Percentiles rank a stretch among this genome's conserved stretches.
Evolutionary conservation across 2,329 filamentous ascomycete species (phyloP).

Genomic region (Colletotrichum caudatum): DNA sequence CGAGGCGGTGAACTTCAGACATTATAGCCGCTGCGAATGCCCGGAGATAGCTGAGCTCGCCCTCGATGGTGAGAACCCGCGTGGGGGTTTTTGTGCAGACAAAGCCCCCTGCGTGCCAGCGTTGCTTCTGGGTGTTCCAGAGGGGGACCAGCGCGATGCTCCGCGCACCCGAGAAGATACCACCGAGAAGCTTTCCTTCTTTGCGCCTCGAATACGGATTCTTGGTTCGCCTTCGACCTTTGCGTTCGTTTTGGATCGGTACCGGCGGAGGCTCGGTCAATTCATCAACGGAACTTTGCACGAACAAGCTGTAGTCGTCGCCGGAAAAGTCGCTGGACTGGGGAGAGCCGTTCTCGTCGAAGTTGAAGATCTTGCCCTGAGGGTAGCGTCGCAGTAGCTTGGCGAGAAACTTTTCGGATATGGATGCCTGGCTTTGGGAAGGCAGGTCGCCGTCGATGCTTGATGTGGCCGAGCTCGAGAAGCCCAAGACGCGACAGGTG

Average conservation of each 20-base stretch:
- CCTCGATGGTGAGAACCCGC: constrained; percentile 58
- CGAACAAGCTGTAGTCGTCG: constrained; percentile 32
- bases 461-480: constrained; percentile 51
- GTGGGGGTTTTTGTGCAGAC: constrained; percentile 59
- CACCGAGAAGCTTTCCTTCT: constrained; percentile 49
- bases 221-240: background rate
- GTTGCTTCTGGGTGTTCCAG: constrained; percentile 59
- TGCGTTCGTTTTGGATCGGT: background rate
- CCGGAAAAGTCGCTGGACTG: constrained; percentile 49
- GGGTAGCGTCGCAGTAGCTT: constrained; percentile 59
- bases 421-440: constrained; percentile 36
- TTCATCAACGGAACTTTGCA: background rate
- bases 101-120: constrained; percentile 64
- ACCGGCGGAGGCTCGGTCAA: background rate
- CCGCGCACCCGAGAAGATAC: constrained; percentile 57
- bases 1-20: constrained; percentile 64
- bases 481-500: constrained; percentile 53
- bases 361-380: constrained; percentile 60
- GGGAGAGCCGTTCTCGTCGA: constrained; percentile 53
- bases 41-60: constrained; percentile 63
- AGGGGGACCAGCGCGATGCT: constrained; percentile 62
- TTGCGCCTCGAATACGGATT: constrained; percentile 35
- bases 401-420: constrained; percentile 56
- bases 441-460: constrained; percentile 49
- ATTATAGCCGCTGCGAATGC: constrained; percentile 68